These are phyloP conservation scores for Alectoria sarmentosa DNA, from an alignment of 495 filamentous ascomycete species.

Conservation along the genomic window DNA sequence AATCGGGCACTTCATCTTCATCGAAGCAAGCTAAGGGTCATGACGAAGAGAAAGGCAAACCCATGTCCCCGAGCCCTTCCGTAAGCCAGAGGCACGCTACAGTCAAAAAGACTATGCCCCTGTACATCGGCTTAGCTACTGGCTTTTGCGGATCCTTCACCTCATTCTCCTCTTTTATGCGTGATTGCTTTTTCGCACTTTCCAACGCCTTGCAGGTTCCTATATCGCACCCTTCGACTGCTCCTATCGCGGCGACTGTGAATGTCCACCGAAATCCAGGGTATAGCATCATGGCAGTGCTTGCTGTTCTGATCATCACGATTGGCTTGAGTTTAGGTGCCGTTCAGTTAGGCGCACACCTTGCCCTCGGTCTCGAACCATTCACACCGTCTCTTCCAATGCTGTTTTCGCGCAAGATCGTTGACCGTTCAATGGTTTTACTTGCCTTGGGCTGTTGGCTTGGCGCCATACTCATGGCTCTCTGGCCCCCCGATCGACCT, in stretches of 20 bases:
- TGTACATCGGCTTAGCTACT: constrained; percentile 87
- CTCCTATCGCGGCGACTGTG: constrained; percentile 20
- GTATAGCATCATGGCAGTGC: constrained; percentile 72
- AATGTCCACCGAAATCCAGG: constrained; percentile 55
- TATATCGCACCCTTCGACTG: constrained; percentile 25
- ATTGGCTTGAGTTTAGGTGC: constrained; percentile 61
- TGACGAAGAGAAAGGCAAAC: constrained; percentile 23
- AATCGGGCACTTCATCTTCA: constrained; percentile 44
- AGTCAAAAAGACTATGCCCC: constrained; percentile 73
- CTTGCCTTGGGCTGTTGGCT: constrained; percentile 71
- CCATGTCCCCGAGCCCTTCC: background rate
- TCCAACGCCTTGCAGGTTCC: constrained; percentile 63
- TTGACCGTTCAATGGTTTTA: constrained; percentile 57
- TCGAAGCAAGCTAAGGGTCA: constrained; percentile 2
- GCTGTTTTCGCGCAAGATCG: constrained; percentile 44
- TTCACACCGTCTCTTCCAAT: constrained; percentile 54
- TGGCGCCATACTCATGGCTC: constrained; percentile 65
- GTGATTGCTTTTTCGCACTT: constrained; percentile 77
- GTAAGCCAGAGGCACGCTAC: constrained; percentile 38
- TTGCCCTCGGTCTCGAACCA: constrained; percentile 57
- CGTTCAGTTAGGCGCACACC: constrained; percentile 67
- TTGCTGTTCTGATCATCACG: constrained; percentile 62
- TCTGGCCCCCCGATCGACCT: constrained; percentile 63
- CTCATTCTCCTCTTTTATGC: constrained; percentile 83
- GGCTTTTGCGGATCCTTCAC: constrained; percentile 94